Evolutionary conservation across 352 stramenopile genomes (phyloP).

Genomic region (Globisporangium irregulare): DNA sequence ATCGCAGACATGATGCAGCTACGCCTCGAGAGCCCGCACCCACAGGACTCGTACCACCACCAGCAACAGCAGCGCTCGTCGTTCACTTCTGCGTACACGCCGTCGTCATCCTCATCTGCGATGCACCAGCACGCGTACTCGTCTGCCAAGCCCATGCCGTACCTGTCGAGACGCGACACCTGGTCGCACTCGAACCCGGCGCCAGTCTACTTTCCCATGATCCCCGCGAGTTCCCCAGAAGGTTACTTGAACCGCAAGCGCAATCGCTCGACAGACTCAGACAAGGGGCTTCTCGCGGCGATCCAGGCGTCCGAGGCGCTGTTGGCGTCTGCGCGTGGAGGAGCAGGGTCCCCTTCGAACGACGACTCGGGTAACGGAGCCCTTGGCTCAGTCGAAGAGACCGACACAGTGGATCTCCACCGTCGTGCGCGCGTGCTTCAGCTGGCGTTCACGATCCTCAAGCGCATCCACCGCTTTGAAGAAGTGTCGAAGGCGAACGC

Average conservation of each 20-base stretch:
- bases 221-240: constrained; percentile 21
- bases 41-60: constrained; percentile 16
- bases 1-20: constrained; percentile 79
- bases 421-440: constrained; percentile 56
- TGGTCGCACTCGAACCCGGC: not conserved
- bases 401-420: constrained; percentile 36
- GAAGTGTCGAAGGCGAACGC: constrained; percentile 39
- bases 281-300: constrained; percentile 48
- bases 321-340: constrained; percentile 11
- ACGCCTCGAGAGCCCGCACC: constrained; percentile 43
- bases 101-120: constrained; percentile 10
- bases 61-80: constrained; percentile 14
- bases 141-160: constrained; percentile 40
- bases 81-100: constrained; percentile 12
- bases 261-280: constrained; percentile 67
- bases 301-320: constrained; percentile 46
- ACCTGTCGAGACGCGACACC: constrained; percentile 23
- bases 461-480: constrained; percentile 59
- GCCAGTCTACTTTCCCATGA: constrained; percentile 28
- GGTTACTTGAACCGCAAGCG: constrained; percentile 61
- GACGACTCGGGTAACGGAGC: not conserved
- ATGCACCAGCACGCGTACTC: constrained; percentile 53
- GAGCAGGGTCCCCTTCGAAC: not conserved
- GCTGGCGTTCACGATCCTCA: constrained; percentile 55
- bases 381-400: constrained; percentile 1